Conservation (phyloP, 257 asterid genomes). For the Knoxia roxburghii region DNA sequence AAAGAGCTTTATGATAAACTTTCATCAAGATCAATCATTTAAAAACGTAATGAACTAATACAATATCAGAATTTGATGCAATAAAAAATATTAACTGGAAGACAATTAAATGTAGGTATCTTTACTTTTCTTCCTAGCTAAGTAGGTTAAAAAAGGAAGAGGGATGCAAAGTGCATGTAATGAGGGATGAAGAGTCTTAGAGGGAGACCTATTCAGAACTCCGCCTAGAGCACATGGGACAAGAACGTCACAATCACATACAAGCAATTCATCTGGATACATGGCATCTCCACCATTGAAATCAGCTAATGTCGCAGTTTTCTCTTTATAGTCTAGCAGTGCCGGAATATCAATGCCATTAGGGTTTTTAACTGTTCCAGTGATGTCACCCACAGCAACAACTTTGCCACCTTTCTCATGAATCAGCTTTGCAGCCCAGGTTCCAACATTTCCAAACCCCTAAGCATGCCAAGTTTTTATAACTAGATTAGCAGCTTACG, state of each 20-base stretch:
- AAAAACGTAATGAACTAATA: not conserved
- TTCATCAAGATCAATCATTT: not conserved
- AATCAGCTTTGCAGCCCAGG: constrained; percentile 78
- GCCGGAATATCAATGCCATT: constrained; percentile 63
- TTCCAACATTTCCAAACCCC: constrained; percentile 95
- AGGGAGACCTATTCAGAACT: constrained; percentile 66
- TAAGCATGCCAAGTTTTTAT: constrained; percentile 14
- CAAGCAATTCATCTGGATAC: constrained; percentile 63
- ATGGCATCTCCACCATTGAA: constrained; percentile 62
- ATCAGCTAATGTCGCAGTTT: constrained; percentile 46
- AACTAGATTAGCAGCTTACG: constrained; percentile 10
- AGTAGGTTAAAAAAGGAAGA: not conserved
- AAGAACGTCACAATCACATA: constrained; percentile 79
- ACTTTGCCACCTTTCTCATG: constrained; percentile 90
- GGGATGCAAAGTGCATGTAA: not conserved
- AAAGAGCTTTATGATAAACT: not conserved
- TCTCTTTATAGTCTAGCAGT: constrained; percentile 54
- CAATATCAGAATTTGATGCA: no score
- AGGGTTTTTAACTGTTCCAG: constrained; percentile 69
- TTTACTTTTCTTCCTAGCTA: not conserved
- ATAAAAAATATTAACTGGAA: no score
- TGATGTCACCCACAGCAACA: constrained; percentile 78
- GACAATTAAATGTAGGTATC: no score
- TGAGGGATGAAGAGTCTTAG: not conserved
- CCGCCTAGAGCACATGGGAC: constrained; percentile 97